phyloP scores from a whole-genome alignment of 768 basidiomycete species.

The Termitomyces sp. region DNA sequence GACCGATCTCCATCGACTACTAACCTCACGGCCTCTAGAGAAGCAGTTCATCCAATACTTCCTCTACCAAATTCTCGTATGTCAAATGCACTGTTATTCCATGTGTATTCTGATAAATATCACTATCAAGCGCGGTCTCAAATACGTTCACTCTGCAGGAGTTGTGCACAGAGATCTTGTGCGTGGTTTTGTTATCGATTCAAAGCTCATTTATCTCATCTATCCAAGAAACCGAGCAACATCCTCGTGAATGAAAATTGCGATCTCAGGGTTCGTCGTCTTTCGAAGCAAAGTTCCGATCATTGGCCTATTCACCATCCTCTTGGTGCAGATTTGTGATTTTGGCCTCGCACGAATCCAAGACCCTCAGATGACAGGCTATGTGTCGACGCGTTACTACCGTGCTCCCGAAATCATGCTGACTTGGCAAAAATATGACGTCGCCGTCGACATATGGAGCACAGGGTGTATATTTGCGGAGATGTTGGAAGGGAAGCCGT shows the following conservation, averaged over 20 bases:
- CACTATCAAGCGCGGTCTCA: constrained; percentile 75
- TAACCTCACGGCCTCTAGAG: constrained; percentile 94
- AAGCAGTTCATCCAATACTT: constrained; percentile 99
- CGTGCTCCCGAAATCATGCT: constrained; percentile 99
- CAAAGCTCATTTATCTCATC: neutral
- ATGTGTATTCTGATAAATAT: constrained; percentile 2
- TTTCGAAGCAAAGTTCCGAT: neutral
- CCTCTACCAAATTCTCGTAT: constrained; percentile 94
- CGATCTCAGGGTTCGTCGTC: constrained; percentile 78
- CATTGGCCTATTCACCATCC: neutral
- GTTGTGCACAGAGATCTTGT: constrained; percentile 97
- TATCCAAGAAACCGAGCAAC: constrained; percentile 88
- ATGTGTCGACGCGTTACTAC: constrained; percentile 98
- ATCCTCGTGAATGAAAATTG: constrained; percentile 99
- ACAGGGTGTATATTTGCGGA: constrained; percentile 99
- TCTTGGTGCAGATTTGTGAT: constrained; percentile 77
- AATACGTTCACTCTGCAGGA: constrained; percentile 99
- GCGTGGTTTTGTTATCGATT: constrained; percentile 19
- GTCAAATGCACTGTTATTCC: constrained; percentile 18
- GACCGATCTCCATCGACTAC: constrained; percentile 93
- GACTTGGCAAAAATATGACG: constrained; percentile 99
- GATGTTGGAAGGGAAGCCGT: constrained; percentile 97
- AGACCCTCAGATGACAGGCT: constrained; percentile 99
- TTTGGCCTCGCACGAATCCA: constrained; percentile 98
- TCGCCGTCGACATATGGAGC: constrained; percentile 99